Base-by-base conservation (phyloP, 1,284 basidiomycete species). In the Inonotus obliquus region DNA sequence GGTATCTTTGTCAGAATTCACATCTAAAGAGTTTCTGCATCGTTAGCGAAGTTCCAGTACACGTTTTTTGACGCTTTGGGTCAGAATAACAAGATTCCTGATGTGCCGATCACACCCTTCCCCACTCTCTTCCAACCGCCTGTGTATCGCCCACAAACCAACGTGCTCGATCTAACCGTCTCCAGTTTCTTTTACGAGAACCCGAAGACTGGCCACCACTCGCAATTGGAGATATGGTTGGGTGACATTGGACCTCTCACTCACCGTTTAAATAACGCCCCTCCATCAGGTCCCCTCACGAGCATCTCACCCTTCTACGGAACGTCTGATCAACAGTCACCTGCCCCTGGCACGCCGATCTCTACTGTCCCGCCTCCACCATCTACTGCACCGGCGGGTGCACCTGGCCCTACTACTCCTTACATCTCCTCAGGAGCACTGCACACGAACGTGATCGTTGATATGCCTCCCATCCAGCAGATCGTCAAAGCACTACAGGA, bases 1-100 rank as follows among this genome's bases (percentile, higher is more conserved):
- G 10, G 23, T 39, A 23, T 29, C 29, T 29, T 13, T n/a, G 5
- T 58, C 13, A 58, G 32, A 23, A 14, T n/a, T 52, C 38, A 47
- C 62, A 59, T 68, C 70, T 64, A 70, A 66, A 67, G 60, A 60
- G 59, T 67, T 61, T 63, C 68, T 41, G 37, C 27, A 38, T 61
- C 61, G 65, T 38, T 65, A 92, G 91, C 91, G 59, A 92, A 93
- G 74, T 94, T 94, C 74, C 91, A 94, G 72, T 94, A 94, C 72
- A 92, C 92, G n/a, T 95, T 94, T 72, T 94, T 95, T 71, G 93
- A 95, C 70, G 91, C 91, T 5, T 87, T 91, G 71, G 88, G 88
- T 19, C 84, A 89, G 68, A 89, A 86, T 71, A 86, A 81, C 67
- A 83, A 75, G 62, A 85, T 91, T 68, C 89, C 91, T 56, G 84